Evolutionary conservation across 106 monocot species (phyloP).

Genomic region (Dendrobium officinale): DNA sequence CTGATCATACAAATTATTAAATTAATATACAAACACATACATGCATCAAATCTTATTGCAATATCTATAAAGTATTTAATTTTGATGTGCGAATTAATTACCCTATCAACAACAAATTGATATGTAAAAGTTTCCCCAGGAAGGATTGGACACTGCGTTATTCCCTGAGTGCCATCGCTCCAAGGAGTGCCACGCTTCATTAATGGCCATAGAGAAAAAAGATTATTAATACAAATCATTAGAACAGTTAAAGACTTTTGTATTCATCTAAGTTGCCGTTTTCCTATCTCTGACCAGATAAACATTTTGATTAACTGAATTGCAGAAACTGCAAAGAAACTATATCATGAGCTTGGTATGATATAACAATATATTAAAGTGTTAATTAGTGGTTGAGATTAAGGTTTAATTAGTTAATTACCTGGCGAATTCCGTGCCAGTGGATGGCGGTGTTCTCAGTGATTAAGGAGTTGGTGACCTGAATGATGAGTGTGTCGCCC

Average conservation of each 20-base stretch:
- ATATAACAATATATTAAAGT: no score
- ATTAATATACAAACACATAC: no score
- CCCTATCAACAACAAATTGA: conserved; percentile 71
- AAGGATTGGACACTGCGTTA: conserved; percentile 77
- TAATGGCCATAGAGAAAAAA: no score
- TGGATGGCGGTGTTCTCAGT: conserved; percentile 78
- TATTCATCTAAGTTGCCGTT: no score
- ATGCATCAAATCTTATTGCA: no score
- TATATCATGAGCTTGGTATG: no score
- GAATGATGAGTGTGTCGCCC: conserved; percentile 69
- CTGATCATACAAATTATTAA: conserved; percentile 22
- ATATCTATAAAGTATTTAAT: neutral
- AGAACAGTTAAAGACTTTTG: no score
- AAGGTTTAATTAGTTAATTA: neutral
- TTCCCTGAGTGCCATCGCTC: conserved; percentile 73
- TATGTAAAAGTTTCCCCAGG: conserved; percentile 76
- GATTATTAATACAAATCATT: no score
- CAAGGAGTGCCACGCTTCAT: conserved; percentile 72
- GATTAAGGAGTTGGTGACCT: conserved; percentile 46
- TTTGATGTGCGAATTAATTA: conserved; percentile 9
- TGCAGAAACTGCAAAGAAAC: no score
- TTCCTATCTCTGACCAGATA: no score
- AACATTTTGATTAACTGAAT: no score
- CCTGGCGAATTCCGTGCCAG: conserved; percentile 90
- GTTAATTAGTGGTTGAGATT: no score